A percentile compares a stretch with the other conserved stretches of the same genome.
Conservation (phyloP, 1,284 basidiomycete genomes). For the Austropuccinia psidii region DNA sequence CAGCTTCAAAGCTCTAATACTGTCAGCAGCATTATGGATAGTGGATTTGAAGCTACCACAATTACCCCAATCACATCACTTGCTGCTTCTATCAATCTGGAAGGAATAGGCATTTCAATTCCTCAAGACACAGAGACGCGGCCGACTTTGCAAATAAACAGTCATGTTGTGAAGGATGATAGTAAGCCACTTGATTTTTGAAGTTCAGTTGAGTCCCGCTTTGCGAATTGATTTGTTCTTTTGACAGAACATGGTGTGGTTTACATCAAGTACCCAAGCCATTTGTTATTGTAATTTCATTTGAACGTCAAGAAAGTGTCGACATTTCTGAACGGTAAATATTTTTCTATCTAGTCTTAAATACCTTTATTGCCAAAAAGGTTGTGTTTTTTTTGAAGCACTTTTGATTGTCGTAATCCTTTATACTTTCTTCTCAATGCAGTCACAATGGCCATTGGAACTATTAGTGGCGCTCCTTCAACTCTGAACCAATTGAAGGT, state of each 20-base stretch:
- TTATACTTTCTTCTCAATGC: slow-evolving; percentile 89
- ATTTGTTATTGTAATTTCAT: slow-evolving; percentile 82
- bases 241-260: slow-evolving; percentile 78
- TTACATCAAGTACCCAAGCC: slow-evolving; percentile 97
- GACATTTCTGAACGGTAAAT: slow-evolving; percentile 85
- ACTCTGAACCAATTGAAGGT: slow-evolving; percentile 90
- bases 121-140: slow-evolving; percentile 66
- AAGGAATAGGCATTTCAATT: slow-evolving; percentile 86
- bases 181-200: slow-evolving; percentile 52
- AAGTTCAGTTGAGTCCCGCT: neutral
- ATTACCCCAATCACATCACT: slow-evolving; percentile 63
- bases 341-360: neutral
- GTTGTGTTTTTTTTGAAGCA: slow-evolving; percentile 44
- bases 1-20: slow-evolving; percentile 63
- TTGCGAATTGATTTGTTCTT: slow-evolving; percentile 9
- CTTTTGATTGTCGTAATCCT: slow-evolving; percentile 77
- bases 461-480: slow-evolving; percentile 93
- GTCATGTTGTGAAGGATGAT: slow-evolving; percentile 87
- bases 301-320: slow-evolving; percentile 90
- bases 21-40: slow-evolving; percentile 60
- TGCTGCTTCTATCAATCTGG: slow-evolving; percentile 66
- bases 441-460: slow-evolving; percentile 92
- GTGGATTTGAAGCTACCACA: slow-evolving; percentile 74
- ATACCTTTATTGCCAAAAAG: neutral
- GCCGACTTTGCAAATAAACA: slow-evolving; percentile 80